Percentiles rank a stretch among this genome's conserved stretches.
Conservation (phyloP, 2,329 filamentous ascomycete species). For the Trichoderma aggressivum region DNA sequence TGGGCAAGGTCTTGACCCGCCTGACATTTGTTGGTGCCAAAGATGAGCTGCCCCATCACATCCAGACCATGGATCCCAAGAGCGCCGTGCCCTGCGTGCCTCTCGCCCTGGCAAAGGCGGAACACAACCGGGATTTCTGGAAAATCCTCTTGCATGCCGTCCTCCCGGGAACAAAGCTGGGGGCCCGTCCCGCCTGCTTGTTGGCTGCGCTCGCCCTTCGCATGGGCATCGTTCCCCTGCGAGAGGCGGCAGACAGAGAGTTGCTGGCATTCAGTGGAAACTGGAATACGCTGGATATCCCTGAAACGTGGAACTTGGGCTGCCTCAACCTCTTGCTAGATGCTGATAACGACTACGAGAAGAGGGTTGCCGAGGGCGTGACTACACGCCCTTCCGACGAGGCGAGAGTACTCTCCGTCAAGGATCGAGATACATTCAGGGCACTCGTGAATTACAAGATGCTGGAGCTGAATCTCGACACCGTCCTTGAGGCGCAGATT, state of each 20-base stretch:
- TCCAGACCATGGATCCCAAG: slow-evolving; percentile 29
- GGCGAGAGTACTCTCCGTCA: slow-evolving; percentile 31
- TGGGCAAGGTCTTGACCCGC: slow-evolving; percentile 46
- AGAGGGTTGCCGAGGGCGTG: slow-evolving; percentile 26
- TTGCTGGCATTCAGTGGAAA: slow-evolving; percentile 39
- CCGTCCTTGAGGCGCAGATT: slow-evolving; percentile 40
- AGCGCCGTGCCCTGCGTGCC: slow-evolving; percentile 43
- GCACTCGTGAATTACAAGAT: slow-evolving; percentile 45
- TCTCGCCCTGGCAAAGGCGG: slow-evolving; percentile 36
- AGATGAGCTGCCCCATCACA: slow-evolving; percentile 43
- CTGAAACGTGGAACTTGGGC: slow-evolving; percentile 48
- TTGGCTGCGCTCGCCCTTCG: slow-evolving; percentile 47
- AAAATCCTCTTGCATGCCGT: slow-evolving; percentile 46
- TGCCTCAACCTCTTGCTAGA: slow-evolving; percentile 47
- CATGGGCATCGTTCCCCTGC: slow-evolving; percentile 44
- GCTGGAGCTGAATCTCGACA: slow-evolving; percentile 45
- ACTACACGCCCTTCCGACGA: slow-evolving; percentile 20
- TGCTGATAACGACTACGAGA: slow-evolving; percentile 39
- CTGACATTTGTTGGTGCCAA: slow-evolving; percentile 42
- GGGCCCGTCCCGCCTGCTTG: slow-evolving; percentile 42
- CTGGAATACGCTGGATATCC: slow-evolving; percentile 47
- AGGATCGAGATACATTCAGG: slow-evolving; percentile 42
- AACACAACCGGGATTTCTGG: slow-evolving; percentile 43
- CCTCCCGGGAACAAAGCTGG: slow-evolving; percentile 46
- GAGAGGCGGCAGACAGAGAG: slow-evolving; percentile 39